Base-by-base conservation (phyloP, 257 asterid genomes). In the Nicotiana otophora region DNA sequence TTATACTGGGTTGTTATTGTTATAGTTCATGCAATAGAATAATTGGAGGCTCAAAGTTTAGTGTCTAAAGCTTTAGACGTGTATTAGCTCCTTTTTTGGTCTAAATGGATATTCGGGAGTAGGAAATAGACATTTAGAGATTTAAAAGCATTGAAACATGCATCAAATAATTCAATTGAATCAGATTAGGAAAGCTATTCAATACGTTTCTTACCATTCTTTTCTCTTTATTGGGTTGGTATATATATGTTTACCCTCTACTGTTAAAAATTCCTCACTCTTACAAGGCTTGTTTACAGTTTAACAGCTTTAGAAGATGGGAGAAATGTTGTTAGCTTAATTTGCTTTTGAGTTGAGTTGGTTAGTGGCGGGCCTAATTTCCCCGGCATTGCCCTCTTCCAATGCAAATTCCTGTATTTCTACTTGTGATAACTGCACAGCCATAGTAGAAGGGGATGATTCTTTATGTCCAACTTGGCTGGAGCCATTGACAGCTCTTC, bases 361-460 rank as follows among this genome's bases (percentile, higher is more conserved):
- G 46, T 75, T 20, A 7, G 74, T 62, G 2, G 68, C 70, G 3
- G 20, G 69, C 65, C 55, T 80, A 28, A 86, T 86, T 66, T 86
- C 88, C 19, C 77, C 84, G 8, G 26, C 66, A 23, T 67, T 54
- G 78, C 84, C 85, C 67, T 78, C 84, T 57, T 84, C 87, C 55
- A 84, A 19, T 8, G 81, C 82, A 34, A 89, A 81, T 48, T 60
- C 84, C 5, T 87, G 72, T 46, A 39, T 72, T n/a, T 53, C 81
- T 11, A 28, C 79, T 76, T 69, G 31, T 36, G 75, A 64, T 57
- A 83, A 55, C 81, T 80, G 86, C 34, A 57, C 78, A 11, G 74
- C 39, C 80, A 75, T 28, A 28, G 28, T 46, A 5, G 69, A 20
- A 33, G 83, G 51, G 58, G 88, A 80, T 26, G 88, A 80, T 26